These are phyloP conservation scores for Candida pseudoviswanathii DNA, from an alignment of 1,139 yeast genomes.

Conservation along the genomic window DNA sequence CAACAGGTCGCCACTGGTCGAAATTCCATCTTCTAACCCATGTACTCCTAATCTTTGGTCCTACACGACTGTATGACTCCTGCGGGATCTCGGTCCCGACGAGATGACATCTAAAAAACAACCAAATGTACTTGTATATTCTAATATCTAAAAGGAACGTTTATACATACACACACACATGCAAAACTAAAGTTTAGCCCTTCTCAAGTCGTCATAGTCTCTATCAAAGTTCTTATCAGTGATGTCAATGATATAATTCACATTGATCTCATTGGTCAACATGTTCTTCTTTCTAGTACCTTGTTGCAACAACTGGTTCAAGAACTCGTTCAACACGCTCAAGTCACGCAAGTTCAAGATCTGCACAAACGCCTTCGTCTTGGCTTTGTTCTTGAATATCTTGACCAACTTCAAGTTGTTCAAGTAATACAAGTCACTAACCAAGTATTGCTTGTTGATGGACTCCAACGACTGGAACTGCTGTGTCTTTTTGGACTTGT, in stretches of 20 bases:
- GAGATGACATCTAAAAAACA: no score
- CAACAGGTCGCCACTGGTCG: no score
- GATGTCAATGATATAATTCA: conserved; percentile 42
- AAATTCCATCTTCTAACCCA: no score
- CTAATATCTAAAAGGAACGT: no score
- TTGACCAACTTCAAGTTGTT: conserved; percentile 37
- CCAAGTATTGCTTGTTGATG: conserved; percentile 46
- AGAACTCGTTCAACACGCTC: conserved; percentile 28
- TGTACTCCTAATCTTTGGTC: no score
- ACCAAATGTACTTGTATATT: no score
- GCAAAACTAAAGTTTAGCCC: conserved; percentile 7
- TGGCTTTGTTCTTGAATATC: conserved; percentile 46
- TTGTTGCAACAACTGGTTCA: conserved; percentile 24
- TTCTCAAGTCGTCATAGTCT: conserved; percentile 11
- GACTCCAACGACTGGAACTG: conserved; percentile 32
- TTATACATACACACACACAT: no score
- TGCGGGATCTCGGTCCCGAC: no score
- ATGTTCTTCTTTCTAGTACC: conserved; percentile 12
- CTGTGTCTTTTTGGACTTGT: conserved; percentile 15
- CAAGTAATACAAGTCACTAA: conserved; percentile 44
- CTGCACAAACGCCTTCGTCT: conserved; percentile 45
- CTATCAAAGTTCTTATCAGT: conserved; percentile 37
- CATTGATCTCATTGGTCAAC: conserved; percentile 22
- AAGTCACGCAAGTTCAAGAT: conserved; percentile 34
- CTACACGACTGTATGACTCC: no score